phyloP scores from a whole-genome alignment of 2,329 filamentous ascomycete genomes.

The Achaetomium macrosporum region DNA sequence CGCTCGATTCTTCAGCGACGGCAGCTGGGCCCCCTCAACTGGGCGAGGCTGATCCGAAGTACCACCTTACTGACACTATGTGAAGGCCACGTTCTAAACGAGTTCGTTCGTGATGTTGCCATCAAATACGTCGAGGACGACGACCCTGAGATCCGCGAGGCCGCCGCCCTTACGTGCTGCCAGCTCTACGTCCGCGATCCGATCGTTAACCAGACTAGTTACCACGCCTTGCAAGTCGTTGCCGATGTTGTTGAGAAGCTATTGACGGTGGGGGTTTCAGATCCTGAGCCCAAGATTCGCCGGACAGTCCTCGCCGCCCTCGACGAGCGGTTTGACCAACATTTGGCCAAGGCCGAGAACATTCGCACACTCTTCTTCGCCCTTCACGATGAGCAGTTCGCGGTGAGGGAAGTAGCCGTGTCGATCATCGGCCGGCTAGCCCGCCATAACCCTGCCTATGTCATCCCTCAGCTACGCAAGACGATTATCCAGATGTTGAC shows the following conservation, averaged over 20 bases:
- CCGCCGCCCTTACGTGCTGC: conserved; percentile 92
- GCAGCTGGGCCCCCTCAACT: no score
- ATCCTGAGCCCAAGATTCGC: conserved; percentile 83
- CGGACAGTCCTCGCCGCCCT: conserved; percentile 82
- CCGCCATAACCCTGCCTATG: conserved; percentile 88
- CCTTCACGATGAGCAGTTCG: conserved; percentile 89
- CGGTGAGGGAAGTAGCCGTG: conserved; percentile 89
- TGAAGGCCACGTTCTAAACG: conserved; percentile 79
- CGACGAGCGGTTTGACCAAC: conserved; percentile 89
- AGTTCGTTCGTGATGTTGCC: conserved; percentile 96
- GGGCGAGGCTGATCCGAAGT: no score
- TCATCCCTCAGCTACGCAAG: conserved; percentile 92
- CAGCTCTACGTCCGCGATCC: conserved; percentile 96
- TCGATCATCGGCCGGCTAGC: conserved; percentile 93
- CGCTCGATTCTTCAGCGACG: not conserved
- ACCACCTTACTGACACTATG: conserved; percentile 22
- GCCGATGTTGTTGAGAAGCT: conserved; percentile 97
- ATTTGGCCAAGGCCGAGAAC: conserved; percentile 96
- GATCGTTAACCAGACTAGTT: conserved; percentile 95
- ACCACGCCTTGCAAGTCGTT: conserved; percentile 93
- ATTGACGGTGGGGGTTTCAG: conserved; percentile 88
- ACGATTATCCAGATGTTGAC: conserved; percentile 93
- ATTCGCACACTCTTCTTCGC: conserved; percentile 93
- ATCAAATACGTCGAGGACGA: conserved; percentile 98
- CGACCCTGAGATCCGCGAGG: conserved; percentile 86